Percentiles rank a stretch among this genome's conserved stretches.
phyloP scores from a whole-genome alignment of 345 rosid genomes.

The Aurinia saxatilis region DNA sequence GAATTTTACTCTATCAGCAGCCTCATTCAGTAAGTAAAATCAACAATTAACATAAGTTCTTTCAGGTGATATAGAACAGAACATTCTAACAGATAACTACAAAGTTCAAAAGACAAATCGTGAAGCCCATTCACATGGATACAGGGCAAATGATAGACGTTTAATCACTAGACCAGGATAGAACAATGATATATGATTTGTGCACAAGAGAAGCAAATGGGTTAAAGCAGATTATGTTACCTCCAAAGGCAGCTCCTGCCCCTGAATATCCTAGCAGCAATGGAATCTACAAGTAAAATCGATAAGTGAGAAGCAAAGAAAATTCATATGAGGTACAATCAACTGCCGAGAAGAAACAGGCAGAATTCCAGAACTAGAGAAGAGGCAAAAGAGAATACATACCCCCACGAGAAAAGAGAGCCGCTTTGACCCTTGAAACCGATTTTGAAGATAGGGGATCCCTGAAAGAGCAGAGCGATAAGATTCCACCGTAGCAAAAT shows the following conservation, averaged over 20 bases:
- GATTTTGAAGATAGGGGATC: constrained; percentile 65
- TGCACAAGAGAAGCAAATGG: background rate
- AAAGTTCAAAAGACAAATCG: background rate
- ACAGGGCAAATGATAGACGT: background rate
- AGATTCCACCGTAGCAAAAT: background rate
- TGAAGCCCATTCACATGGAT: background rate
- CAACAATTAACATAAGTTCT: background rate
- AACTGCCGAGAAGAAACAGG: background rate
- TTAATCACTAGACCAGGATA: background rate
- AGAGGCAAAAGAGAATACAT: constrained; percentile 1
- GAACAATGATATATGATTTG: background rate
- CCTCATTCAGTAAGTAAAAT: background rate
- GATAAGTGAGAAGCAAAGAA: background rate
- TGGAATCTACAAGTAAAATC: constrained; percentile 52
- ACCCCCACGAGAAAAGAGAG: constrained; percentile 78
- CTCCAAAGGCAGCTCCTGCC: constrained; percentile 86
- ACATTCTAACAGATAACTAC: background rate
- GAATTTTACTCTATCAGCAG: background rate
- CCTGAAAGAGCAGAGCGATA: constrained; percentile 41
- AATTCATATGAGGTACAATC: background rate
- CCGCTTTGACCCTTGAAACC: constrained; percentile 79
- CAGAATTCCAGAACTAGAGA: background rate
- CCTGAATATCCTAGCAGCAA: constrained; percentile 67
- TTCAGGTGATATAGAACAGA: background rate
- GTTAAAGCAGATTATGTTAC: constrained; percentile 29